phyloP scores from a whole-genome alignment of 1,284 basidiomycete genomes.

The Ceratobasidium sp. region DNA sequence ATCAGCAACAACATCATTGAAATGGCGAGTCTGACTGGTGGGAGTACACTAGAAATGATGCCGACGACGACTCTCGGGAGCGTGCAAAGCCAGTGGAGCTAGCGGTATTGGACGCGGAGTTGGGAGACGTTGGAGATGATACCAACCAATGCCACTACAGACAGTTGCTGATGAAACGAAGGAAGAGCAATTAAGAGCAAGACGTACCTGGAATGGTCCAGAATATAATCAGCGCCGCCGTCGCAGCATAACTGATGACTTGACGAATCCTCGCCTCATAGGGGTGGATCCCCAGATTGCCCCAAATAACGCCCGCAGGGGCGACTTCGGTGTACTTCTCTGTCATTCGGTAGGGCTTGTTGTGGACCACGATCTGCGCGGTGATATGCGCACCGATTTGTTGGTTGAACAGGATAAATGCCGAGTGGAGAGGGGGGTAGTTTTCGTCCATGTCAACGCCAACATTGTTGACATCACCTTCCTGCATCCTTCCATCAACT shows the following conservation, averaged over 20 bases:
- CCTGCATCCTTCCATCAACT: slow-evolving; percentile 67
- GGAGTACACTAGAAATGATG: slow-evolving; percentile 72
- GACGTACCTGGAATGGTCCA: slow-evolving; percentile 77
- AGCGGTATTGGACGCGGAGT: slow-evolving; percentile 62
- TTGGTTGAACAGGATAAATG: slow-evolving; percentile 83
- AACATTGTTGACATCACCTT: slow-evolving; percentile 55
- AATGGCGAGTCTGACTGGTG: slow-evolving; percentile 75
- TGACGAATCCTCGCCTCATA: slow-evolving; percentile 81
- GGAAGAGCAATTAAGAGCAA: not conserved
- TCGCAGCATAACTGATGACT: slow-evolving; percentile 63
- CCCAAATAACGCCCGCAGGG: slow-evolving; percentile 79
- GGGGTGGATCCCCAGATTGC: slow-evolving; percentile 79
- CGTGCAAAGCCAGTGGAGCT: slow-evolving; percentile 74
- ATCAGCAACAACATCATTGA: slow-evolving; percentile 79
- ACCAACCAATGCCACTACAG: slow-evolving; percentile 66
- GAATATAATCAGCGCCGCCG: slow-evolving; percentile 72
- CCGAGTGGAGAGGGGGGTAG: slow-evolving; percentile 74
- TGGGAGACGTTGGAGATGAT: slow-evolving; percentile 64
- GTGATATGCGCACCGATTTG: slow-evolving; percentile 83
- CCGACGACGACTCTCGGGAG: slow-evolving; percentile 55
- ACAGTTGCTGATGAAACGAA: slow-evolving; percentile 49
- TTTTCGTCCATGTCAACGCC: slow-evolving; percentile 64
- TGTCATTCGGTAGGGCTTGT: slow-evolving; percentile 70
- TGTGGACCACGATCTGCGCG: slow-evolving; percentile 70
- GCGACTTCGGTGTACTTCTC: slow-evolving; percentile 75